Evolutionary conservation across 495 filamentous ascomycete genomes (phyloP), one percentile per base, ranked within the genome.

Genomic region (Aspergillus sparsus): DNA sequence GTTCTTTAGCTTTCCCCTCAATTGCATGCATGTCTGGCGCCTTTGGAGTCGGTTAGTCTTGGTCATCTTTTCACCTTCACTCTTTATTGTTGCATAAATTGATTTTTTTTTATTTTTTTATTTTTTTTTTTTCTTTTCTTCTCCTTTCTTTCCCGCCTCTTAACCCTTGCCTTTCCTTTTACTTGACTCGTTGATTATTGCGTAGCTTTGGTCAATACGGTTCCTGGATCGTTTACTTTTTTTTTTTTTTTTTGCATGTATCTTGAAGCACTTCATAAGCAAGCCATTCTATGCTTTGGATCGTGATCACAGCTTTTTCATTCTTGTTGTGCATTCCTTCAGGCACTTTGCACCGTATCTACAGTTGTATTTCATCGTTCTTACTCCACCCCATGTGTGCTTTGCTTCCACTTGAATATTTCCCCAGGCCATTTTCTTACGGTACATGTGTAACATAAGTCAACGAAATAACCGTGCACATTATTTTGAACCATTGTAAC

Each of bases 21-120:
- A 55, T 45, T 67, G 64, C 64, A 27, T 27, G 44, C 44, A 66
- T 70, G 52, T 16, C 59, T 67, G 63, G 68, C 66, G 68, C 64
- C 55, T 59, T 62, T 59, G 66, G 66, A 65, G 66, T 71, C 55
- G 46, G 54, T 63, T 62, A 50, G 44, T 33, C 4, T 61, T 65
- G 51, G 49, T 37, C 50, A 45, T n/a, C 7, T 41, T 42, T 53
- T 56, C n/a, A 59, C 36, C 16, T 32, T 31, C 16, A 35, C 57
- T 63, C 33, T 53, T 62, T 53, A 36, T 59, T 56, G 47, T 36
- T 66, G 53, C 63, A 70, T 49, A 64, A 62, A 55, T 62, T n/a
- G n/a, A n/a, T n/a, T n/a, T n/a, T n/a, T n/a, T n/a, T n/a, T n/a
- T n/a, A n/a, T n/a, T n/a, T n/a, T n/a, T n/a, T n/a, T n/a, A n/a